Percentiles rank a stretch among this genome's conserved stretches.
Conservation (phyloP, 202 grass and related monocot species). For the Zizania palustris region DNA sequence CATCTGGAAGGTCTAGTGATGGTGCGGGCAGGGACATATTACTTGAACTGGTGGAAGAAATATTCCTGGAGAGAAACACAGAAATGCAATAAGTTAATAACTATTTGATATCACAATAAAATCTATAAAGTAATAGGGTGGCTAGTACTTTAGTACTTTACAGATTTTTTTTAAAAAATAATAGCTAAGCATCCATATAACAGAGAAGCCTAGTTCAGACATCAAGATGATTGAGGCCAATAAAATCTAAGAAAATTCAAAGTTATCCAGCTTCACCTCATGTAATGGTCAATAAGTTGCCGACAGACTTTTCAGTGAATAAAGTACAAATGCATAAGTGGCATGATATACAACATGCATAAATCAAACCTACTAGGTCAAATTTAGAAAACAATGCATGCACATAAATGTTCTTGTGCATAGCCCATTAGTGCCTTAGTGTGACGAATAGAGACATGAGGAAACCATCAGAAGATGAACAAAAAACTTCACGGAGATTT, state of each 20-base stretch:
- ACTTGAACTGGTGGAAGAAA: slow-evolving; percentile 30
- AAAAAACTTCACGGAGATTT: background rate
- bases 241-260: background rate
- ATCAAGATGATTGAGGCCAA: background rate
- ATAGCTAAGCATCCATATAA: background rate
- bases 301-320: background rate
- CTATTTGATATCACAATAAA: background rate
- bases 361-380: background rate
- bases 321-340: background rate
- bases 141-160: slow-evolving; percentile 2
- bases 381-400: background rate
- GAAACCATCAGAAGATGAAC: slow-evolving; percentile 10
- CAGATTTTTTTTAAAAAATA: background rate
- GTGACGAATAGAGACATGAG: background rate
- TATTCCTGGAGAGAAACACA: slow-evolving; percentile 41
- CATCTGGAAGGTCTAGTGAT: slow-evolving; percentile 80
- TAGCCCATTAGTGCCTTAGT: background rate
- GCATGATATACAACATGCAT: background rate
- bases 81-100: background rate
- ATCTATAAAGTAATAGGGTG: slow-evolving; percentile 13
- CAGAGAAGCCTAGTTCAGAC: background rate
- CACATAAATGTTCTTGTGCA: background rate
- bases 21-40: slow-evolving; percentile 48
- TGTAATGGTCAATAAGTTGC: slow-evolving; percentile 3
- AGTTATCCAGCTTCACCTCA: background rate